Evolutionary conservation across 2,329 filamentous ascomycete genomes (phyloP), one percentile per base, ranked within the genome.

Genomic region (Colletotrichum shisoi): DNA sequence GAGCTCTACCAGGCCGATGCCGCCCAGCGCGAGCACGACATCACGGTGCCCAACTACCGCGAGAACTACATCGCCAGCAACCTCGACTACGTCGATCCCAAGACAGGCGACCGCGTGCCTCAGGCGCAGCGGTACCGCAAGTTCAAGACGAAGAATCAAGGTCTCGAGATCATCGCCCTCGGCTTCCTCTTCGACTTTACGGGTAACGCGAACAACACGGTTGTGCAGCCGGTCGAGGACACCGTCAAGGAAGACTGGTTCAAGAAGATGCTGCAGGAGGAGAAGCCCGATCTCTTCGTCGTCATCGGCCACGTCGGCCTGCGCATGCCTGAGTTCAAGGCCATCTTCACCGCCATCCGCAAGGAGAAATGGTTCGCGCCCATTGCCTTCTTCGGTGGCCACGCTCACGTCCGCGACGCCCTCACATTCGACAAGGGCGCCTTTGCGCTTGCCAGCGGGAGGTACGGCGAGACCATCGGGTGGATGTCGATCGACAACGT

Each of bases 141-240:
- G 75, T 97, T 99, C 78, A 93, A 87, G 63, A 99, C 95, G 6
- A 93, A 94, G 82, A 93, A 96, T 71, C 92, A 92, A 71, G 91
- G 90, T 4, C 88, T 97, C 67, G 86, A 90, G 17, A 87, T 99
- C 65, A 82, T 96, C 56, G 92, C 94, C 0, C 94, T 99, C 76
- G 95, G 95, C 2, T 98, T 99, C 78, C 81, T 99, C 3, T 99
- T 97, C 78, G 89, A 99, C 79, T 99, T 99, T 73, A 92, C 87
- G 0, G 89, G 89, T 19, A 97, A 97, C 76, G 90, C 91, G 63
- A 95, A 97, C 76, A 98, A 98, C 76, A 96, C 92, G 0, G 82
- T 92, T 3, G 92, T 98, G 0, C 89, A 92, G 71, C 86, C 85
- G 0, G 94, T 97, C 2, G 87, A 91, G 71, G 85, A 96, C 9